Percentiles rank a stretch among this genome's conserved stretches.
phyloP scores from a whole-genome alignment of 2,329 filamentous ascomycete species.

The Cytospora schulzeri region DNA sequence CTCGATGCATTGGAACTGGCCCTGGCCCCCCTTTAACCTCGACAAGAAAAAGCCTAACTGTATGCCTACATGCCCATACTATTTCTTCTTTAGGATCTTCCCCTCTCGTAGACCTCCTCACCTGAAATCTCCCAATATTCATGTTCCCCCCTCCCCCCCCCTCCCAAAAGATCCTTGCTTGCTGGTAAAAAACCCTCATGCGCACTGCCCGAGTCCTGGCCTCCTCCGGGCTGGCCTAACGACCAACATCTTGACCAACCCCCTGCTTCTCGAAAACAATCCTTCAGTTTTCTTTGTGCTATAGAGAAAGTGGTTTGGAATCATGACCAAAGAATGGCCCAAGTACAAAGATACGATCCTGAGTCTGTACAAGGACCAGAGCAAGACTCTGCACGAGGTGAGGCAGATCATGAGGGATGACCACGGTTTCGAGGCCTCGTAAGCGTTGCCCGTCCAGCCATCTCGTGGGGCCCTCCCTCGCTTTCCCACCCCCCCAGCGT shows the following conservation, averaged over 20 bases:
- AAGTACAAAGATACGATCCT: constrained; percentile 41
- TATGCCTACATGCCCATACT: constrained; percentile 1
- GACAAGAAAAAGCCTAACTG: constrained; percentile 7
- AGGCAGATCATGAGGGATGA: constrained; percentile 42
- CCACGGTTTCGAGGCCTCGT: constrained; percentile 47
- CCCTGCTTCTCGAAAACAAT: background rate
- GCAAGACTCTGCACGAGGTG: constrained; percentile 45
- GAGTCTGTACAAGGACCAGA: constrained; percentile 44
- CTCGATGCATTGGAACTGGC: background rate
- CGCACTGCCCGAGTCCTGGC: constrained; percentile 15
- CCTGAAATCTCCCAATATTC: background rate
- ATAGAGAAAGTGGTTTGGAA: constrained; percentile 26
- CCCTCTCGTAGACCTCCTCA: constrained; percentile 3
- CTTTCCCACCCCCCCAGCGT: too few species aligned
- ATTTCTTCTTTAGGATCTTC: constrained; percentile 4
- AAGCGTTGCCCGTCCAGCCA: constrained; percentile 30
- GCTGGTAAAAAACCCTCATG: constrained; percentile 11
- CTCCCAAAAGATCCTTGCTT: constrained; percentile 3
- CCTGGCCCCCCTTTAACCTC: background rate
- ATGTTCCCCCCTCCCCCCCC: too few species aligned
- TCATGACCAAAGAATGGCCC: constrained; percentile 50
- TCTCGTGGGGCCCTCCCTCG: background rate
- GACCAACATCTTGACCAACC: background rate
- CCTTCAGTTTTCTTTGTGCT: background rate
- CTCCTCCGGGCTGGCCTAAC: constrained; percentile 18